These are phyloP conservation scores for Arbutus unedo DNA, from an alignment of 148 eudicot species.

Conservation along the genomic window DNA sequence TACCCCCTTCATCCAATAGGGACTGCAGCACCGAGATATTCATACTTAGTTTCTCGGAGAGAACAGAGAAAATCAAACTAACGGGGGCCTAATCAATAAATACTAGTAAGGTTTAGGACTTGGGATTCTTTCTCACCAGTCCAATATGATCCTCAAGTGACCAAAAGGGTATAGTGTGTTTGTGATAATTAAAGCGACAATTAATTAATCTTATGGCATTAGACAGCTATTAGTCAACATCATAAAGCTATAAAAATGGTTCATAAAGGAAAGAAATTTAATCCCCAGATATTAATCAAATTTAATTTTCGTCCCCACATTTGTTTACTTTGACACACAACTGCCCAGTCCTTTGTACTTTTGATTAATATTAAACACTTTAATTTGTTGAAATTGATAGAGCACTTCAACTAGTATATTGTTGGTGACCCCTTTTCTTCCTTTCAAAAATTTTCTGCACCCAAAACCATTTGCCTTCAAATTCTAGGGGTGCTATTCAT, in stretches of 20 bases:
- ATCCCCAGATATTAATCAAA: background rate
- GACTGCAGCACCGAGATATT: too few relatives aligned
- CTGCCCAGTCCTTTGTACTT: background rate
- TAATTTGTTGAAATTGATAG: background rate
- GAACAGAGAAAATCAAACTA: background rate
- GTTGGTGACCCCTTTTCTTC: background rate
- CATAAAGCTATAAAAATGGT: background rate
- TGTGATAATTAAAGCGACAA: background rate
- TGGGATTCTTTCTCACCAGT: background rate
- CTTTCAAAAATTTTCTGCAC: background rate
- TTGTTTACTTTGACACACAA: background rate
- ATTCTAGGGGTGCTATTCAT: background rate
- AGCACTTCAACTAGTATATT: background rate
- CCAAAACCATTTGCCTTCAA: background rate
- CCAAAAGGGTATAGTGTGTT: background rate
- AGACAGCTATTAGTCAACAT: background rate
- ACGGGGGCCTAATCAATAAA: background rate
- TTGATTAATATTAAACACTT: background rate
- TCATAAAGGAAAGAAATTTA: background rate
- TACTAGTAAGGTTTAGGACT: background rate
- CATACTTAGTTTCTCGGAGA: too few relatives aligned
- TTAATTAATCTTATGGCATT: background rate
- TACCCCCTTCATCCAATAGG: too few relatives aligned
- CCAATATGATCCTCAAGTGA: background rate
- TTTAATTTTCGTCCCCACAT: slow-evolving; percentile 1